phyloP scores from a whole-genome alignment of 176 grass and related monocot species.

The Carex myosuroides region DNA sequence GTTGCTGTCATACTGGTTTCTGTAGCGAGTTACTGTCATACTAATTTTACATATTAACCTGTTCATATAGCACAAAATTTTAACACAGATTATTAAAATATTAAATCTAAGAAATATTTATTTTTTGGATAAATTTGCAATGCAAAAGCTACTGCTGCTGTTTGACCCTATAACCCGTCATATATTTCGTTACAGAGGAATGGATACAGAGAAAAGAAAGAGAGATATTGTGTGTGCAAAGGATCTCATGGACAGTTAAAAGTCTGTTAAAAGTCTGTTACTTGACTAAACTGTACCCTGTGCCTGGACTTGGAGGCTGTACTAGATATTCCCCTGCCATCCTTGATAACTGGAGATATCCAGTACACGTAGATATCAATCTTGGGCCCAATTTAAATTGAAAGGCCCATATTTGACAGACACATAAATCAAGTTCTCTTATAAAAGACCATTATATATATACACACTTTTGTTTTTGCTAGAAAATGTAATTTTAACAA shows the following conservation, averaged over 20 bases:
- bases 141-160: not conserved
- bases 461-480: too few relatives aligned
- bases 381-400: not conserved
- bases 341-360: not conserved
- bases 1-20: not conserved
- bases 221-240: not conserved
- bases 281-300: not conserved
- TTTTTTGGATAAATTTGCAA: not conserved
- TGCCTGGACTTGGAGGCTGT: not conserved
- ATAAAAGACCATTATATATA: too few relatives aligned
- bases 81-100: not conserved
- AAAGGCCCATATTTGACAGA: not conserved
- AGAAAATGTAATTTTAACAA: too few relatives aligned
- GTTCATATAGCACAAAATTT: not conserved
- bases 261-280: slow-evolving; percentile 8
- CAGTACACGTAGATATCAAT: not conserved
- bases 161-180: not conserved
- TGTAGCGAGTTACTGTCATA: not conserved
- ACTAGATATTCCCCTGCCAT: not conserved
- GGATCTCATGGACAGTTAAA: slow-evolving; percentile 10
- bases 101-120: not conserved
- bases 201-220: not conserved
- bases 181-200: not conserved
- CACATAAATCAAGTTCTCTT: too few relatives aligned
- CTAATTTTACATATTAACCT: not conserved